These are phyloP conservation scores for Aspergillus sp. DNA, from an alignment of 2,329 filamentous ascomycete genomes.

Conservation along the genomic window DNA sequence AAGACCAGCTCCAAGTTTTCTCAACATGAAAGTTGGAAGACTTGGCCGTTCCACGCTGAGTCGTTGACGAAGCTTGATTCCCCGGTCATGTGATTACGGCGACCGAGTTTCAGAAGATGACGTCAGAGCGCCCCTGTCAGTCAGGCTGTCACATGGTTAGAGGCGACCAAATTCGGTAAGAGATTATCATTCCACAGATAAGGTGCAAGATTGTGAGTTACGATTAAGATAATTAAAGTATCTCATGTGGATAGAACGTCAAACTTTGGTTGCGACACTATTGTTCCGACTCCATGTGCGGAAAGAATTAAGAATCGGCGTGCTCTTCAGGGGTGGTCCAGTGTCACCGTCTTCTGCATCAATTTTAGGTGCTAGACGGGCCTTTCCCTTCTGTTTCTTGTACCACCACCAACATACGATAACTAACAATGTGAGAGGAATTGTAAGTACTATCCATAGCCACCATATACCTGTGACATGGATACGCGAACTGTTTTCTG, in stretches of 20 bases:
- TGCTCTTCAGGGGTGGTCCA: background rate
- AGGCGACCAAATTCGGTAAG: too few species aligned
- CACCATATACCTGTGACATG: conserved; percentile 8
- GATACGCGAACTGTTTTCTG: background rate
- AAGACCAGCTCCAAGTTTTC: background rate
- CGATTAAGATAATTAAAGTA: too few species aligned
- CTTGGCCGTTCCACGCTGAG: too few species aligned
- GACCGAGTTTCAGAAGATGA: background rate
- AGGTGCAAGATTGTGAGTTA: too few species aligned
- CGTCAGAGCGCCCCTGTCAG: background rate
- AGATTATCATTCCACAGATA: too few species aligned
- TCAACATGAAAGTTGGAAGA: background rate
- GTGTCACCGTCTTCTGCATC: background rate
- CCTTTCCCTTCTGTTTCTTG: background rate
- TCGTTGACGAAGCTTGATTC: background rate
- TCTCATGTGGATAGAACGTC: background rate
- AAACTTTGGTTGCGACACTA: background rate
- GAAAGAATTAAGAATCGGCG: background rate
- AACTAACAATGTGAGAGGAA: conserved; percentile 16
- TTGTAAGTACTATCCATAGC: conserved; percentile 16
- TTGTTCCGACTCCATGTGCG: background rate
- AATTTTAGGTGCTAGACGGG: background rate
- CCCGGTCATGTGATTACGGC: background rate
- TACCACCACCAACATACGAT: conserved; percentile 16
- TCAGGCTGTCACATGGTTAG: too few species aligned